phyloP scores from a whole-genome alignment of 139 green algal species.

The Chlorella vulgaris region DNA sequence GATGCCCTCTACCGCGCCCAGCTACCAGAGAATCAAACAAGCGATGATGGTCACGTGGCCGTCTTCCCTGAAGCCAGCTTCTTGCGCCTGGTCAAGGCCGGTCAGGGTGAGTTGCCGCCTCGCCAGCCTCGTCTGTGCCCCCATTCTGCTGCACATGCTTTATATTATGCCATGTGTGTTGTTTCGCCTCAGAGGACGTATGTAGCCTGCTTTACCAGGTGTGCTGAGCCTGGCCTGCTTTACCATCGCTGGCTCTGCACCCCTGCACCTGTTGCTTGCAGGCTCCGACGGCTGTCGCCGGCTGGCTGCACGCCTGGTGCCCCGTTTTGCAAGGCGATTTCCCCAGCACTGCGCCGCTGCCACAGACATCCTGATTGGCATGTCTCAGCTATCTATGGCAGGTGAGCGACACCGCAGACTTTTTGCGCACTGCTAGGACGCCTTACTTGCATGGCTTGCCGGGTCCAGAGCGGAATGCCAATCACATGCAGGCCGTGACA shows the following conservation, averaged over 20 bases:
- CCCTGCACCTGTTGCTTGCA: background rate
- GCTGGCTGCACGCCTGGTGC: conserved; percentile 57
- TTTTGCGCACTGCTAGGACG: background rate
- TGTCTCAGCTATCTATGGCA: conserved; percentile 18
- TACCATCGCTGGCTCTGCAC: background rate
- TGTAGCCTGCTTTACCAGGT: background rate
- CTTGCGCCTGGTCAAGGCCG: conserved; percentile 18
- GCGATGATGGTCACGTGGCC: background rate
- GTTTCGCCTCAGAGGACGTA: too few relatives aligned
- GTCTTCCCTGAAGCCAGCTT: background rate
- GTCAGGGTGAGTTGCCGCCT: conserved; percentile 10
- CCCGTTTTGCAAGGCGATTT: conserved; percentile 50
- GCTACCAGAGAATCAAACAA: background rate
- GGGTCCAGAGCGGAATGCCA: too few relatives aligned
- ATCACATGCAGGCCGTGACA: too few relatives aligned
- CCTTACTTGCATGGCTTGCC: too few relatives aligned
- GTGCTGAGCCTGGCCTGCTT: background rate
- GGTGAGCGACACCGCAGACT: background rate
- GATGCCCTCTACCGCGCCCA: conserved; percentile 13
- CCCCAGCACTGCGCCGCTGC: conserved; percentile 37
- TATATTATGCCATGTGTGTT: too few relatives aligned
- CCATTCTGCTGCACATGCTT: too few relatives aligned
- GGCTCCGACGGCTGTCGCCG: conserved; percentile 31
- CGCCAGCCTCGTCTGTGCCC: too few relatives aligned
- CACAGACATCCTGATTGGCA: conserved; percentile 31